phyloP scores from a whole-genome alignment of 176 grass and related monocot genomes.

The Avena insularis region DNA sequence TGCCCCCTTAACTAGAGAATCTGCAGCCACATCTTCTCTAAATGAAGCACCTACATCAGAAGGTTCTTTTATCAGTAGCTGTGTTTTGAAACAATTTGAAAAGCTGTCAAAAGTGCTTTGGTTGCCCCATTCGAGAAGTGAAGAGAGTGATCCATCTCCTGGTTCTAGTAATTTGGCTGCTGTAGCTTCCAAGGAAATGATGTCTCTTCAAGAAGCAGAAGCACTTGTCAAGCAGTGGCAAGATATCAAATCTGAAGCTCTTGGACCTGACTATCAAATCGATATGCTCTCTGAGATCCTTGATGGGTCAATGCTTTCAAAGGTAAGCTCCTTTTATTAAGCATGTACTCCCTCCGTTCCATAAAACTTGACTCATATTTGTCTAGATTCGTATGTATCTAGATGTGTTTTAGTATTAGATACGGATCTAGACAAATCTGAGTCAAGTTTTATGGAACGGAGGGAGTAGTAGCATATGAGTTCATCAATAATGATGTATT shows the following conservation, averaged over 20 bases:
- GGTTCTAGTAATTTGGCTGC: not conserved
- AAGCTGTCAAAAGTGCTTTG: slow-evolving; percentile 63
- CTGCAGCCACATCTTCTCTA: slow-evolving; percentile 33
- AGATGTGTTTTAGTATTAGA: too few species aligned
- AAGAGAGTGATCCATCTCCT: slow-evolving; percentile 39
- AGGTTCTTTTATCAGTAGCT: slow-evolving; percentile 39
- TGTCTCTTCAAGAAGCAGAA: slow-evolving; percentile 84
- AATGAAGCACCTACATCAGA: slow-evolving; percentile 49
- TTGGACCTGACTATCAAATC: slow-evolving; percentile 83
- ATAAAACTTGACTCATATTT: too few species aligned
- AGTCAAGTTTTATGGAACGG: too few species aligned
- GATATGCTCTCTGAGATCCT: slow-evolving; percentile 71
- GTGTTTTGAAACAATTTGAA: slow-evolving; percentile 56
- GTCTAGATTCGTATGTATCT: too few species aligned
- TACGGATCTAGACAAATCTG: too few species aligned
- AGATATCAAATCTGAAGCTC: slow-evolving; percentile 85
- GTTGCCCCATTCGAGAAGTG: slow-evolving; percentile 49
- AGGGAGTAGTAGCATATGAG: not conserved
- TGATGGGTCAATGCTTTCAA: slow-evolving; percentile 80
- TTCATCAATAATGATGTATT: slow-evolving; percentile 31
- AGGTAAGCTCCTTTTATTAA: slow-evolving; percentile 50
- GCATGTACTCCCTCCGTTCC: not conserved
- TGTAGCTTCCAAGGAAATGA: slow-evolving; percentile 51
- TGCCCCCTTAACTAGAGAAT: slow-evolving; percentile 26
- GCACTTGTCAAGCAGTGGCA: slow-evolving; percentile 89